These are phyloP conservation scores for Cryptosporidium sp. DNA, from an alignment of 169 alveolate genomes.

Conservation along the genomic window DNA sequence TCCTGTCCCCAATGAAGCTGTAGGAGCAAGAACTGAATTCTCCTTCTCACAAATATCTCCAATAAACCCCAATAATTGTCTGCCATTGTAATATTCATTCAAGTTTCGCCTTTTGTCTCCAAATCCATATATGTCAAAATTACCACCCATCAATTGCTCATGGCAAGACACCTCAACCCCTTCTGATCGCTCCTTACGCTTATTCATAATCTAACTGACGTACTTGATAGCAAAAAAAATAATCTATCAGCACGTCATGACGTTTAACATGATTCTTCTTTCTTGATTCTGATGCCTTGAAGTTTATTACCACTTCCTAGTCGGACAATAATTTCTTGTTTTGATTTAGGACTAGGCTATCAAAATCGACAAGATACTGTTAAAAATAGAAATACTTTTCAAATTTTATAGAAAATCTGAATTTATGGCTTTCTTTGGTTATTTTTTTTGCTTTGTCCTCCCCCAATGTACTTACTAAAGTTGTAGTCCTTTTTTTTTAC, in stretches of 20 bases:
- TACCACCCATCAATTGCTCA: neutral
- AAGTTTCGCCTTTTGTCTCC: slow-evolving; percentile 46
- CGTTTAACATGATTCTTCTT: slow-evolving; percentile 23
- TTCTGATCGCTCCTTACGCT: slow-evolving; percentile 69
- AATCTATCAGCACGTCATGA: neutral
- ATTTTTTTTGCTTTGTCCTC: neutral
- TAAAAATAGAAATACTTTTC: neutral
- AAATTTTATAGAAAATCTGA: neutral
- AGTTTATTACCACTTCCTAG: neutral
- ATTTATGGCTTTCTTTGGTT: neutral
- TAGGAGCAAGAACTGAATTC: neutral
- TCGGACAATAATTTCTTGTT: neutral
- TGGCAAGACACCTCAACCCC: neutral
- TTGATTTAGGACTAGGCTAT: neutral
- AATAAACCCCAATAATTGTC: neutral
- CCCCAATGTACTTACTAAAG: neutral
- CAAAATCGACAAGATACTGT: neutral
- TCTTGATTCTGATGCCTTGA: neutral
- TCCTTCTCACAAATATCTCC: slow-evolving; percentile 9
- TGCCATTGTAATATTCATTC: slow-evolving; percentile 22
- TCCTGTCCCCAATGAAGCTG: neutral
- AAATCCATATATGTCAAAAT: slow-evolving; percentile 17
- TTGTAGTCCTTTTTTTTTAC: neutral
- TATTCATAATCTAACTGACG: slow-evolving; percentile 35
- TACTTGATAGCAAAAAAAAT: neutral